These are phyloP conservation scores for Lolium rigidum DNA, from an alignment of 176 grass and related monocot genomes.

Conservation along the genomic window DNA sequence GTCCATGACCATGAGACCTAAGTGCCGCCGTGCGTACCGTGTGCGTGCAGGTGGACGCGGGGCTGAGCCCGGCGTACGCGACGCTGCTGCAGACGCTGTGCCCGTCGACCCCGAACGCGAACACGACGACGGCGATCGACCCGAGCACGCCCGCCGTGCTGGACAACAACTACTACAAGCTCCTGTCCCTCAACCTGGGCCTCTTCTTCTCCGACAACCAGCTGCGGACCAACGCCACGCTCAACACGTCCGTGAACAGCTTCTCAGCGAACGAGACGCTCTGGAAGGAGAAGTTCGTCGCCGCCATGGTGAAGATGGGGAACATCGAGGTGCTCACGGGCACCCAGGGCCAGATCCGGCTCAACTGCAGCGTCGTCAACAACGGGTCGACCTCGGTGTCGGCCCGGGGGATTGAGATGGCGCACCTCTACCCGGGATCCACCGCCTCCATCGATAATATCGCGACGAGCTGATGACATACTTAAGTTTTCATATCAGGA, in stretches of 20 bases:
- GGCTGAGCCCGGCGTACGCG: constrained; percentile 19
- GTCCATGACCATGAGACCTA: background rate
- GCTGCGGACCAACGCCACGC: constrained; percentile 24
- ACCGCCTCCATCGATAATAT: too few relatives aligned
- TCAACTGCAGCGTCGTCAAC: constrained; percentile 30
- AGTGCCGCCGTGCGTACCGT: background rate
- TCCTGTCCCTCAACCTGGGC: constrained; percentile 20
- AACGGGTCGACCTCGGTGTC: background rate
- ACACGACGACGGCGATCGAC: background rate
- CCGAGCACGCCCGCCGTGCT: background rate
- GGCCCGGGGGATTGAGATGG: too few relatives aligned
- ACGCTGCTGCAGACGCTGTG: constrained; percentile 24
- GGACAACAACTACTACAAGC: constrained; percentile 32
- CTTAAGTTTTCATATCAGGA: too few relatives aligned
- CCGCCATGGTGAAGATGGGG: constrained; percentile 24
- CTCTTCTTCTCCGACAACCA: constrained; percentile 34
- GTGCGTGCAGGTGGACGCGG: background rate
- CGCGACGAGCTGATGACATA: too few relatives aligned
- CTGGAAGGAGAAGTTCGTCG: constrained; percentile 15
- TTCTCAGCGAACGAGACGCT: constrained; percentile 20
- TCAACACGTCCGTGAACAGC: constrained; percentile 20
- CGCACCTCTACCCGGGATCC: too few relatives aligned
- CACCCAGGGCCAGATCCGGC: constrained; percentile 25
- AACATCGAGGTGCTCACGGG: constrained; percentile 31
- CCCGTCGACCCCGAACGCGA: background rate